Evolutionary conservation across 2,329 filamentous ascomycete species (phyloP).

Genomic region (Hymenoscyphus repandus): DNA sequence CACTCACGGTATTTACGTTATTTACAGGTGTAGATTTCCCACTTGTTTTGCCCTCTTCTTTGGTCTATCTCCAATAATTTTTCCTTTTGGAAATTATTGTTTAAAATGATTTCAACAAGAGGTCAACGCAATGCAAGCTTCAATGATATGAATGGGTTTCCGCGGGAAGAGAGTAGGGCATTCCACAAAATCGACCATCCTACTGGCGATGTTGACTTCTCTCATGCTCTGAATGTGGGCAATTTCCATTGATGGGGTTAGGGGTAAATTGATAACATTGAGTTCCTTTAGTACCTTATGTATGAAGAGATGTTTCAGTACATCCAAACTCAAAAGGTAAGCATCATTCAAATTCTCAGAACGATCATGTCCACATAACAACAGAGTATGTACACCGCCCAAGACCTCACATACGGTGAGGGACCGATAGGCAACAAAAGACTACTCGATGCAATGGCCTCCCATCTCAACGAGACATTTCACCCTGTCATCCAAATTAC

Average conservation of each 20-base stretch:
- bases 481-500: background rate
- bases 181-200: background rate
- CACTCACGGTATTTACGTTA: no score
- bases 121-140: background rate
- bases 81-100: no score
- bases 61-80: no score
- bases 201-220: background rate
- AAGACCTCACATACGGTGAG: background rate
- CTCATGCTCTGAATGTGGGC: background rate
- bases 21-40: no score
- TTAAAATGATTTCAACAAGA: background rate
- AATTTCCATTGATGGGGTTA: background rate
- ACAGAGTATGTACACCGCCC: background rate
- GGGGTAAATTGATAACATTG: background rate
- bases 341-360: background rate
- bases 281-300: background rate
- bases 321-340: background rate
- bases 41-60: no score
- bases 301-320: background rate
- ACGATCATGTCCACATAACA: background rate
- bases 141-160: background rate
- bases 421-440: background rate
- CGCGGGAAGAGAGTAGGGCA: background rate
- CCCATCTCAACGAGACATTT: background rate
- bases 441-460: background rate